phyloP scores from a whole-genome alignment of 345 rosid genomes.

The Eucalyptus polyanthemos region DNA sequence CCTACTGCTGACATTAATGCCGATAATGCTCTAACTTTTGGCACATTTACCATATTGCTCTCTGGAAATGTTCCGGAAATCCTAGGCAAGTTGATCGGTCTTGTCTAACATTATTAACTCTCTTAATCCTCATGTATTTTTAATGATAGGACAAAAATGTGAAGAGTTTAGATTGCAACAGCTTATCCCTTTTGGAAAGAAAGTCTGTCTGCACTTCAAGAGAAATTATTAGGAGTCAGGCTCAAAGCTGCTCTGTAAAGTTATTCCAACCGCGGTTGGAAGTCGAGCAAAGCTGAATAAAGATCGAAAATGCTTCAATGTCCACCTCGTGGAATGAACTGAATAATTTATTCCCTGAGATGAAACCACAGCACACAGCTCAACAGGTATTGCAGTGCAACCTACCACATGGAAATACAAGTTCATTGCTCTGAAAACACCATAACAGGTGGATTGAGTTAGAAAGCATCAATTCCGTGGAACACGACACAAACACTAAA shows the following conservation, averaged over 20 bases:
- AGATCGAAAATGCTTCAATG: neutral
- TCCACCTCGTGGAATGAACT: neutral
- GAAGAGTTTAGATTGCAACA: neutral
- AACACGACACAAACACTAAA: neutral
- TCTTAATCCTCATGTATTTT: neutral
- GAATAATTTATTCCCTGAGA: neutral
- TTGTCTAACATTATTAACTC: neutral
- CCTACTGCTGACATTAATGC: neutral
- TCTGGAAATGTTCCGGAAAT: no score
- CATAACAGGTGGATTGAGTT: neutral
- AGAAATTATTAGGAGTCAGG: neutral
- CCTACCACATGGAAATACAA: neutral
- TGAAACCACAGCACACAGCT: neutral
- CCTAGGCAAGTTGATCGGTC: neutral
- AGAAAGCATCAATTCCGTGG: neutral
- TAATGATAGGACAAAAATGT: neutral
- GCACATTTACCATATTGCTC: neutral
- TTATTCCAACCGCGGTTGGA: neutral
- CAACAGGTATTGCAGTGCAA: neutral
- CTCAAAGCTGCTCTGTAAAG: neutral
- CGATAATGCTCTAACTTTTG: neutral
- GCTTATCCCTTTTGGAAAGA: neutral
- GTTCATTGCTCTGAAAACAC: neutral
- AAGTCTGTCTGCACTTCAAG: neutral
- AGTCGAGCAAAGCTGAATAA: neutral